Conservation (phyloP, 352 stramenopile species). For the Ochromonadaceae sp. region DNA sequence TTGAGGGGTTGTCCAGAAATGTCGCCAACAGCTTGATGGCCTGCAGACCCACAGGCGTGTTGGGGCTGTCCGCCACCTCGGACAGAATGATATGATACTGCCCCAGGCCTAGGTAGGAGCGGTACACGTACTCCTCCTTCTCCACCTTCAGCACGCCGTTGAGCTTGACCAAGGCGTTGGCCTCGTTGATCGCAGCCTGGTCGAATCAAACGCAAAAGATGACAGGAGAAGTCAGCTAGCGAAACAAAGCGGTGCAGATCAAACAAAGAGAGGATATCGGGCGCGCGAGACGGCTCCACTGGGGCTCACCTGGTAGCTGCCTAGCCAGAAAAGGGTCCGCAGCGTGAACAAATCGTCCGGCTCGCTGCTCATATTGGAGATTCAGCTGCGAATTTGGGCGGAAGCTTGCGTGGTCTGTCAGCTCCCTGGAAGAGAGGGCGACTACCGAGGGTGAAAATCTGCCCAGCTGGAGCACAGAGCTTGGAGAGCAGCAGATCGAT, state of each 20-base stretch:
- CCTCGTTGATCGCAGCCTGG: constrained; percentile 53
- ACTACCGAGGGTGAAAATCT: too few species aligned
- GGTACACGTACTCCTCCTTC: constrained; percentile 80
- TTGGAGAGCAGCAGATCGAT: too few species aligned
- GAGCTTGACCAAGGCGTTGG: constrained; percentile 60
- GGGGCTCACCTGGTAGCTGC: constrained; percentile 79
- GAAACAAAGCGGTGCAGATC: constrained; percentile 24
- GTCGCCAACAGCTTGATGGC: constrained; percentile 64
- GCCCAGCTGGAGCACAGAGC: too few species aligned
- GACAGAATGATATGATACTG: constrained; percentile 68
- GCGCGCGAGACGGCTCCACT: too few species aligned
- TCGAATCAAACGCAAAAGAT: constrained; percentile 13
- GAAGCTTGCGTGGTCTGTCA: too few species aligned
- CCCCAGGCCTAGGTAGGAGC: constrained; percentile 66
- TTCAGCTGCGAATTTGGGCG: too few species aligned
- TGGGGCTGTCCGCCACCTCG: constrained; percentile 43
- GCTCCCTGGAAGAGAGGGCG: too few species aligned
- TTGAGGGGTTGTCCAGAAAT: constrained; percentile 37
- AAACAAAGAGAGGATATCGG: background rate
- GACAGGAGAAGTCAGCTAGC: constrained; percentile 13
- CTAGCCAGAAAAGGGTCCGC: constrained; percentile 89
- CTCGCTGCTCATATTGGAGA: too few species aligned
- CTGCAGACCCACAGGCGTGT: constrained; percentile 26
- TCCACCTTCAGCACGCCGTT: constrained; percentile 61
- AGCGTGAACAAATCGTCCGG: constrained; percentile 94